Conservation (phyloP, 371 early-diverging fungal species). For the Nematocida sp. region DNA sequence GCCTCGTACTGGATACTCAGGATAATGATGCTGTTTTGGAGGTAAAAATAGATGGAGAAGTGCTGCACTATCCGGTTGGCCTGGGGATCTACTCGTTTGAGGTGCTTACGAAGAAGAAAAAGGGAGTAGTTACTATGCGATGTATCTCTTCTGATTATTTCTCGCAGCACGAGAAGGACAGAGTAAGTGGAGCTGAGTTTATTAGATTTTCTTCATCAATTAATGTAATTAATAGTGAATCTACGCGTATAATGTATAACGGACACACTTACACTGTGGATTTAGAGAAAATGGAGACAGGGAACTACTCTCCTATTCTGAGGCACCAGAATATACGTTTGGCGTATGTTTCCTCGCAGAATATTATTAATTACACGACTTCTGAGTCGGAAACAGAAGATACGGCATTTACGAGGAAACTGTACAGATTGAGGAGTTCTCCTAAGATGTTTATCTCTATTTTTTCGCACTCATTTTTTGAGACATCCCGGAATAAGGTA, state of each 20-base stretch:
- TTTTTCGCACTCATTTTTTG: constrained; percentile 5
- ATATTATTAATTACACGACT: neutral
- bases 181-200: neutral
- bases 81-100: neutral
- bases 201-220: neutral
- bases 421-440: constrained; percentile 13
- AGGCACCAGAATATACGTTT: neutral
- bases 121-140: neutral
- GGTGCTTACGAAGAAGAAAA: constrained; percentile 4
- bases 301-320: constrained; percentile 32
- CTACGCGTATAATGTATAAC: constrained; percentile 20
- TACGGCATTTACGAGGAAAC: constrained; percentile 11
- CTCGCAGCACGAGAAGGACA: constrained; percentile 1
- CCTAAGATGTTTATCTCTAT: constrained; percentile 50
- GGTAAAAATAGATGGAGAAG: neutral
- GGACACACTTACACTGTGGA: constrained; percentile 29
- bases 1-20: constrained; percentile 1
- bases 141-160: neutral
- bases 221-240: neutral
- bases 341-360: constrained; percentile 9
- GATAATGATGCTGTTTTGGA: neutral
- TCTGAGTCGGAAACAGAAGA: constrained; percentile 6
- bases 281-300: constrained; percentile 19
- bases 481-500: neutral
- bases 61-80: neutral